These are phyloP conservation scores for Botrytis deweyae DNA, from an alignment of 2,329 filamentous ascomycete genomes.

Conservation along the genomic window DNA sequence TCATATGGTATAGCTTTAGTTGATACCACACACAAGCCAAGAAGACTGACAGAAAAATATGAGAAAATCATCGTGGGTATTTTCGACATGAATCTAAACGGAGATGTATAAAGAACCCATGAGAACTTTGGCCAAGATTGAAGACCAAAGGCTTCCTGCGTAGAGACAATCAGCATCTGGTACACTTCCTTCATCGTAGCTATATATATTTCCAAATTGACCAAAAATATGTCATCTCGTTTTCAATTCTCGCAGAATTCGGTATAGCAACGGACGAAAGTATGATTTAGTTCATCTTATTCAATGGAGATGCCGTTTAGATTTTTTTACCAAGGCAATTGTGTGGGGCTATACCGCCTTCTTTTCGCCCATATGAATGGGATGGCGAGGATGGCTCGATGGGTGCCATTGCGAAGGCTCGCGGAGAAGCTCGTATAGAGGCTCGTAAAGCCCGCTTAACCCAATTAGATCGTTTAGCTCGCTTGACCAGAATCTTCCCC, in stretches of 20 bases:
- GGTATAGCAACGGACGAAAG: background rate
- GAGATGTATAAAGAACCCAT: background rate
- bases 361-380: background rate
- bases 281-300: background rate
- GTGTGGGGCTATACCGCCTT: background rate
- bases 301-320: background rate
- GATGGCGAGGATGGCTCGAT: no score
- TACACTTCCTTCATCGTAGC: background rate
- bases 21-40: background rate
- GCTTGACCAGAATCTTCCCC: background rate
- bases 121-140: background rate
- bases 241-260: background rate
- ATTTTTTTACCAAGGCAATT: background rate
- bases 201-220: background rate
- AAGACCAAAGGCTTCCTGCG: background rate
- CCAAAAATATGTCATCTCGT: background rate
- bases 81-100: background rate
- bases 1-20: constrained; percentile 34
- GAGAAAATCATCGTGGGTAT: background rate
- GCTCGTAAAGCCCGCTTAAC: background rate
- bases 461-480: background rate
- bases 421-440: background rate
- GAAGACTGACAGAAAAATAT: background rate
- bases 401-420: background rate
- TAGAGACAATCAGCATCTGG: no score